Base-by-base conservation (phyloP, 306 rosid genomes). In the Prosopis cineraria region DNA sequence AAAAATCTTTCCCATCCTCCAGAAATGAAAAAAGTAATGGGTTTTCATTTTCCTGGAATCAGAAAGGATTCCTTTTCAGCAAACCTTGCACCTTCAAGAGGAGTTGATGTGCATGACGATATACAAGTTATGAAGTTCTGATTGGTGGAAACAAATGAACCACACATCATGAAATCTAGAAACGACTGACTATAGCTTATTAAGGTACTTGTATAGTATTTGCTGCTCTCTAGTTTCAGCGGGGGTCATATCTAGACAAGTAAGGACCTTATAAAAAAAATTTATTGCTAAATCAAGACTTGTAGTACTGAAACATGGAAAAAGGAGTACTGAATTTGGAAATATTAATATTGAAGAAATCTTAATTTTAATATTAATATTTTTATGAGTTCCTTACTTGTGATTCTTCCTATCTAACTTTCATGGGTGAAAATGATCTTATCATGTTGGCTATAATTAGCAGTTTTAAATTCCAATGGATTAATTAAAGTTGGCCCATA, bases 11-110 rank as follows among this genome's bases (percentile, higher is more conserved):
- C 55, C 16, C 53, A 68, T 39, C 31, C 19, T 5, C 12, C 0
- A 45, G 52, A 45, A 45, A 48, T 7, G 19, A n/a, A 48, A 48
- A 48, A 19, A n/a, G 10, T 29, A n/a, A n/a, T 9, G 87, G 80
- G 72, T 12, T 19, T 48, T 6, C 10, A 5, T 48, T 19, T 48
- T 19, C 11, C 7, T 48, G 56, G 56, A 17, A 6, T 17, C 25
- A 19, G 22, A 48, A 48, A 7, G 9, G 9, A 10, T 19, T 48
- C 52, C 6, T 45, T 45, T 45, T 45, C 52, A 45, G 20, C 8
- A 45, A 45, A 16, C 8, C 2, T 45, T 45, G 52, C 52, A 45
- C 16, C 52, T 14, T 16, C 52, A 45, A 45, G 16, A 45, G 52
- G 20, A 45, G 20, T 16, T 2, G 1, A 45, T 45, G 52, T 45